Evolutionary conservation across 139 green algal species (phyloP).

Genomic region (Chlorella ohadii): DNA sequence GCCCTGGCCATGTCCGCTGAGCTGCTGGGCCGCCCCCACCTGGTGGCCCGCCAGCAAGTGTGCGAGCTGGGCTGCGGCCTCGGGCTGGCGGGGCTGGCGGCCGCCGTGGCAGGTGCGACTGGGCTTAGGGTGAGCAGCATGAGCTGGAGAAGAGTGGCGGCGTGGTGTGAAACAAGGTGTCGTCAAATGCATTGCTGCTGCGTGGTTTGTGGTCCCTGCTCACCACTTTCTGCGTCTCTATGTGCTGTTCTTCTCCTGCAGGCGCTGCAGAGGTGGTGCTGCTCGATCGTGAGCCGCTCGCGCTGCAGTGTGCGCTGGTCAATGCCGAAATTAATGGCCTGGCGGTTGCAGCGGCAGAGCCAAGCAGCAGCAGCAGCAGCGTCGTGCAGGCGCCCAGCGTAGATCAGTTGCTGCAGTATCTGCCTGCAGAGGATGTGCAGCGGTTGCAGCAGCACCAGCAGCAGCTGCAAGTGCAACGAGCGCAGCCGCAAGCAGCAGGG

Average conservation of each 20-base stretch:
- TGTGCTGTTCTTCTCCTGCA: constrained; percentile 2
- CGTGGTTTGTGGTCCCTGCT: not conserved
- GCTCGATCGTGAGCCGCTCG: constrained; percentile 82
- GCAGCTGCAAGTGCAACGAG: constrained; percentile 10
- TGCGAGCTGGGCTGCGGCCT: constrained; percentile 79
- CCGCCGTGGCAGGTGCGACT: constrained; percentile 65
- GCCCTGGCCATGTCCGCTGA: constrained; percentile 74
- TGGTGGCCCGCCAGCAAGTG: constrained; percentile 67
- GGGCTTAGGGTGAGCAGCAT: too few relatives aligned
- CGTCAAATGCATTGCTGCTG: too few relatives aligned
- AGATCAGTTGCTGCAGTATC: constrained; percentile 16
- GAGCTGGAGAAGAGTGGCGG: too few relatives aligned
- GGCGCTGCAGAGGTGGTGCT: constrained; percentile 76
- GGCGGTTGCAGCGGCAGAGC: not conserved
- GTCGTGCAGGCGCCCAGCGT: not conserved
- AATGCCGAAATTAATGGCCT: constrained; percentile 40
- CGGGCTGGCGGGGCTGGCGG: constrained; percentile 78
- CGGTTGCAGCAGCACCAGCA: not conserved
- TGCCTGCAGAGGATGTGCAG: not conserved
- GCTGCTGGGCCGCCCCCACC: constrained; percentile 62
- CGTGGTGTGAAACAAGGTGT: too few relatives aligned
- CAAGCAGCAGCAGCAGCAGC: constrained; percentile 3
- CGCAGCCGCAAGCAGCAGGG: constrained; percentile 3
- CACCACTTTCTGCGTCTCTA: too few relatives aligned
- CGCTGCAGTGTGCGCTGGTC: constrained; percentile 78